These are phyloP conservation scores for Eucalyptus cloeziana DNA, from an alignment of 345 rosid genomes.

Conservation along the genomic window DNA sequence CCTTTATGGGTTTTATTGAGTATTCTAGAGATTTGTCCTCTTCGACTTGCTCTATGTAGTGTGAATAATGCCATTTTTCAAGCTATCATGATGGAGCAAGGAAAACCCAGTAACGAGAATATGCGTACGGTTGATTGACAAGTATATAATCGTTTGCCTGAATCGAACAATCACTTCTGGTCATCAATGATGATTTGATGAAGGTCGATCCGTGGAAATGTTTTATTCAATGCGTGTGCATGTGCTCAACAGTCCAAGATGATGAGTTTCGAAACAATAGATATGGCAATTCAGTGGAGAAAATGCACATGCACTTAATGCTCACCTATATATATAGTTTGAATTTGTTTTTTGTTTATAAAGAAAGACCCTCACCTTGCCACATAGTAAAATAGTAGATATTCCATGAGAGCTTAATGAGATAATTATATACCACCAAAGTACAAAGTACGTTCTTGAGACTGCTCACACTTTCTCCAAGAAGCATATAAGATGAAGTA, in stretches of 20 bases:
- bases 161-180: not conserved
- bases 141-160: rapidly evolving
- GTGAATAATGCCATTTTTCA: not conserved
- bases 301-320: not conserved
- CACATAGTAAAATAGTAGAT: not conserved
- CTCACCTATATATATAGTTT: not conserved
- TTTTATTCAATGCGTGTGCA: rapidly evolving
- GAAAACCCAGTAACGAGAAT: not conserved
- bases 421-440: not conserved
- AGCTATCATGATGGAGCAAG: rapidly evolving
- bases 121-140: rapidly evolving
- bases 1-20: not conserved
- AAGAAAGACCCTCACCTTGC: not conserved
- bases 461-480: not conserved
- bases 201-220: not conserved
- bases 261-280: not conserved
- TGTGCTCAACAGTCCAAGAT: rapidly evolving
- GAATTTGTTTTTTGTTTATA: not conserved
- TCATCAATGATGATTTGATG: not conserved
- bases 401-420: not conserved
- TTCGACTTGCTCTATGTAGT: rapidly evolving
- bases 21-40: not conserved
- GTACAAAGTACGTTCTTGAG: not conserved
- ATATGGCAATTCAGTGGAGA: rapidly evolving
- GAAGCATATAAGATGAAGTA: not conserved